Base-by-base conservation (phyloP, 805 yeast genomes). In the Pichia cephalocereana region DNA sequence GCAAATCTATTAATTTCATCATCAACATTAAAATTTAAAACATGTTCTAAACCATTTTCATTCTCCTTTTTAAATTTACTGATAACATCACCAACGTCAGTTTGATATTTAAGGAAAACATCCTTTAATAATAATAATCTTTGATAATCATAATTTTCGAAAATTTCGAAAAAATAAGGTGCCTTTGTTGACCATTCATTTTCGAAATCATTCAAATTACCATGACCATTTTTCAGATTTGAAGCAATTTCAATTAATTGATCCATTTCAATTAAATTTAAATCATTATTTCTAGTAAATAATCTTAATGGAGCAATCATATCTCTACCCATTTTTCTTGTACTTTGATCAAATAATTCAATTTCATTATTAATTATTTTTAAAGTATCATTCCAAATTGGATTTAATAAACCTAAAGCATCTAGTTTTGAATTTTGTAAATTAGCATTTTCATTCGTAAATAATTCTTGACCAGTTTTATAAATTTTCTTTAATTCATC, bases 111-210 rank as follows among this genome's bases (percentile, higher is more conserved):
- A 44, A 82, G 70, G 48, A 90, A 71, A 47, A 82, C 74, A 46
- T 80, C 81, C 60, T 86, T 82, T 51, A 87, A 69, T 49, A 79
- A 73, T 51, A 66, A 71, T 64, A 78, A 72, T 67, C 86, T 79
- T 64, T 69, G 68, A 58, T 69, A 73, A 62, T 88, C 95, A 55
- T 83, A 80, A 52, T 71, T 72, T 60, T 87, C 93, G 61, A 88
- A 83, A 54, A 79, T 78, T 55, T 82, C 82, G 60, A 86, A 83
- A 40, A 84, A 78, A 47, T 75, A 79, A 3, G 95, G 91, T 2
- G 93, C 91, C 61, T 82, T 80, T 46, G 77, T 69, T 52, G 80
- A 82, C 96, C 96, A 88, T 56, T 77, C 75, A 36, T 70, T 70
- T 46, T 75, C 80, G 32, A 79, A 74, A 43, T 66, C 62, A 43